Conservation (phyloP, 148 eudicot genomes). For the Chenopodium album region DNA sequence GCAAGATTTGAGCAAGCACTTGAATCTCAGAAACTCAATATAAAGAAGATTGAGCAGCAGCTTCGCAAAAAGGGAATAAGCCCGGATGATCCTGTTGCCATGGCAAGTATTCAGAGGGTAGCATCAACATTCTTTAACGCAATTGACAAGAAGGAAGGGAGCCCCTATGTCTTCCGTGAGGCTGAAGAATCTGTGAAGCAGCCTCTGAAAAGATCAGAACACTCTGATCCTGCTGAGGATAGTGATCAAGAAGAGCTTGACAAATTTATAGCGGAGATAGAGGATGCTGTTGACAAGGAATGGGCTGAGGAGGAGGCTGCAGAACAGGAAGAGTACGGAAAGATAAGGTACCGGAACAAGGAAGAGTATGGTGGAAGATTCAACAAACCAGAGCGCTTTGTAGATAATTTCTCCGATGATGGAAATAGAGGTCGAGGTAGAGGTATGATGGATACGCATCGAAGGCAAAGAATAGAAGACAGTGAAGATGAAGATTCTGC, state of each 20-base stretch:
- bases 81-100: conserved; percentile 97
- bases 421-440: conserved; percentile 35
- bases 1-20: conserved; percentile 99
- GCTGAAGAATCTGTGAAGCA: conserved; percentile 35
- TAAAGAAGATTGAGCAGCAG: conserved; percentile 84
- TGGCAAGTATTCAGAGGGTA: conserved; percentile 94
- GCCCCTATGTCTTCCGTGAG: conserved; percentile 80
- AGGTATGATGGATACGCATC: conserved; percentile 32
- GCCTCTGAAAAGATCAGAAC: conserved; percentile 28
- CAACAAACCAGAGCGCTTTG: conserved; percentile 35
- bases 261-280: conserved; percentile 90
- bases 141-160: conserved; percentile 83
- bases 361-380: conserved; percentile 63
- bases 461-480: conserved; percentile 30
- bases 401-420: conserved; percentile 42
- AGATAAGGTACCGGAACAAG: conserved; percentile 64
- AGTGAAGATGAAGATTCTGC: conserved; percentile 49
- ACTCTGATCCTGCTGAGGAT: conserved; percentile 49
- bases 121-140: conserved; percentile 97
- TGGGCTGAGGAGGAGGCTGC: conserved; percentile 88
- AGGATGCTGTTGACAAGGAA: conserved; percentile 89
- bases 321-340: conserved; percentile 66
- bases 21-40: conserved; percentile 94
- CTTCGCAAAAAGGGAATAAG: conserved; percentile 82
- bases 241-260: conserved; percentile 98